These are phyloP conservation scores for Kazachstania bromeliacearum DNA, from an alignment of 805 yeast genomes.

Conservation along the genomic window DNA sequence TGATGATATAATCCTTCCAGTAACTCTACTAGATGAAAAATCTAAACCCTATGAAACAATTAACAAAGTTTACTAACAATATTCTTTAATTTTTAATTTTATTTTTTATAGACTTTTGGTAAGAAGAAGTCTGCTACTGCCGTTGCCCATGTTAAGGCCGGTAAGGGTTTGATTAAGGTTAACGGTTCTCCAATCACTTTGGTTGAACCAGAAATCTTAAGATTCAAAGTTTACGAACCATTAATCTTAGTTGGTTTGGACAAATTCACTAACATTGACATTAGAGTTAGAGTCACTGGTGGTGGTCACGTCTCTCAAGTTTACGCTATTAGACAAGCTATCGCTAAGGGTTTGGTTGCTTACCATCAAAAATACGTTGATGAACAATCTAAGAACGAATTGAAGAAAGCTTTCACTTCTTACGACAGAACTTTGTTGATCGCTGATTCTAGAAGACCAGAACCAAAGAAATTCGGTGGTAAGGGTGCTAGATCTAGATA, in stretches of 20 bases:
- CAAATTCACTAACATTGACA: constrained; percentile 96
- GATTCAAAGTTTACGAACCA: constrained; percentile 99
- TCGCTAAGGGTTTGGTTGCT: constrained; percentile 99
- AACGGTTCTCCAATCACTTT: constrained; percentile 99
- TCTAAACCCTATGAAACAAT: too few relatives aligned
- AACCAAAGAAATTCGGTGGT: constrained; percentile 99
- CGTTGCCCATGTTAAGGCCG: constrained; percentile 99
- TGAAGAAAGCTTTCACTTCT: constrained; percentile 93
- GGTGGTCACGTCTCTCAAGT: constrained; percentile 99
- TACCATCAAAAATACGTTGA: constrained; percentile 99
- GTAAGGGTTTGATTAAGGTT: constrained; percentile 98
- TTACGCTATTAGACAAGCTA: constrained; percentile 99
- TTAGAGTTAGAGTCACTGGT: constrained; percentile 98
- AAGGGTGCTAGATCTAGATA: constrained; percentile 99
- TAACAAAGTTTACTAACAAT: not conserved
- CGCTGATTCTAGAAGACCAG: constrained; percentile 99
- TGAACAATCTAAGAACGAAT: constrained; percentile 98
- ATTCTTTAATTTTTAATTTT: not conserved
- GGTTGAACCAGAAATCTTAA: constrained; percentile 97
- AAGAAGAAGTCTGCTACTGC: constrained; percentile 99
- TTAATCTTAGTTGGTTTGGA: constrained; percentile 95
- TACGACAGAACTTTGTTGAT: constrained; percentile 99
- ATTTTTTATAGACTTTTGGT: constrained; percentile 79
- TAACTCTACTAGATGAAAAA: too few relatives aligned
- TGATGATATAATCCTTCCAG: too few relatives aligned